Evolutionary conservation across 192 early-diverging fungal species (phyloP), one percentile per base, ranked within the genome.

Genomic region (Coemansia furcata): DNA sequence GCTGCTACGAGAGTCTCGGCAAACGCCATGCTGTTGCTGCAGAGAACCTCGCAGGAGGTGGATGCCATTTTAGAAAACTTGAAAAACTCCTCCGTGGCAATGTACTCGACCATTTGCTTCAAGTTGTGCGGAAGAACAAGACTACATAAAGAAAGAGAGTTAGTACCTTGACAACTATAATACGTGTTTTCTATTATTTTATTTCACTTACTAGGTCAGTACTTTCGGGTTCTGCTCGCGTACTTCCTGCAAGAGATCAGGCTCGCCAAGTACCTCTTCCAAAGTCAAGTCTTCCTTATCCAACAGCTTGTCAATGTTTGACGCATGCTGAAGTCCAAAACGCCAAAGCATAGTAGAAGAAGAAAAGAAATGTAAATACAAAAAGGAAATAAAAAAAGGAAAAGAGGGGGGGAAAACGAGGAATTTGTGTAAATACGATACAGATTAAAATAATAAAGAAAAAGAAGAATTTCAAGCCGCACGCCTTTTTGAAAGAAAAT

Each of bases 231-330:
- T 97, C 55, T 96, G 92, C 42, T 89, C 87, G 75, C 97, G 96
- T 73, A 92, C 89, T 87, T 99, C 95, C 82, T 98, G 95, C 58
- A 97, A 81, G 61, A 99, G 84, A 82, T 95, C 95, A 66, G 93
- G 89, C 65, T 98, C 94, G 72, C 95, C 91, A 44, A 99, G 84
- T 23, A 98, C 77, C 68, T 98, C 96, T 49, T 95, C 93, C 36
- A 98, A 85, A 17, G 92, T 92, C 60, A 94, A 74, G 72, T 93
- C 93, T 62, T 93, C 93, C 66, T 93, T 93, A 44, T 97, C 95
- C 38, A 99, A 87, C 71, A 98, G 83, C 68, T 88, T 89, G 85
- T 95, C 94, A 60, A 99, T 91, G 63, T 91, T 91, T 44, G 96
- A 96, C 58, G 92, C 86, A 73, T 90, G 89, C 75, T 94, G 91